These are phyloP conservation scores for Malania oleifera DNA, from an alignment of 164 flowering plant species.

Conservation along the genomic window DNA sequence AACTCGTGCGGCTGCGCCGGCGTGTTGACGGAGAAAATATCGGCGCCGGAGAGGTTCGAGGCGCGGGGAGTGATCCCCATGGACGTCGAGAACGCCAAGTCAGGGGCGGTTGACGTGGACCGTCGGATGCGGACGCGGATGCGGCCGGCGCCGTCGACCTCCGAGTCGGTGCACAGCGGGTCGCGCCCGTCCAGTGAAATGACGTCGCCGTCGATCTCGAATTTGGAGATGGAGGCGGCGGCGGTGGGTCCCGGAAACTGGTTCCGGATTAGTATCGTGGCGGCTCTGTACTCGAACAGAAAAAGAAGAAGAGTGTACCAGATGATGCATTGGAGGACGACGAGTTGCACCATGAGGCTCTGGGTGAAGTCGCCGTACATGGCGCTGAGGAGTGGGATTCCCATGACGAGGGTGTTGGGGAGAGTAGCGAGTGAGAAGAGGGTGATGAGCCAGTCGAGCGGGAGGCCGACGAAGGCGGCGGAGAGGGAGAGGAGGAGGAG, in stretches of 20 bases:
- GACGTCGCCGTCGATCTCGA: slow-evolving; percentile 51
- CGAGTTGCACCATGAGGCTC: slow-evolving; percentile 56
- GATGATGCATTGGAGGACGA: slow-evolving; percentile 60
- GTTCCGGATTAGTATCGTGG: slow-evolving; percentile 30
- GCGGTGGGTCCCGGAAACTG: slow-evolving; percentile 45
- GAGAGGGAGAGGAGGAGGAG: slow-evolving; percentile 33
- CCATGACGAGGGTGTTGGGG: slow-evolving; percentile 64
- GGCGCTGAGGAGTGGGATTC: slow-evolving; percentile 49
- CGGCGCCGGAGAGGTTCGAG: slow-evolving; percentile 54
- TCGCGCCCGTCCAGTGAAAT: slow-evolving; percentile 54
- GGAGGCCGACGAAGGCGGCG: slow-evolving; percentile 23
- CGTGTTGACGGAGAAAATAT: slow-evolving; percentile 48
- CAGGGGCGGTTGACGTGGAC: slow-evolving; percentile 46
- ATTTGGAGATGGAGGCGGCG: slow-evolving; percentile 42
- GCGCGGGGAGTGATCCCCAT: slow-evolving; percentile 47
- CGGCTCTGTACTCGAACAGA: slow-evolving; percentile 53
- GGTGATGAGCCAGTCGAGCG: slow-evolving; percentile 50
- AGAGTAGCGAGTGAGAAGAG: slow-evolving; percentile 47
- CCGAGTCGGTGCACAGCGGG: slow-evolving; percentile 48
- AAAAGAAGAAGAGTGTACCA: slow-evolving; percentile 56
- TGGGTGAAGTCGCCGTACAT: slow-evolving; percentile 56
- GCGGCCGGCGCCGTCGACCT: slow-evolving; percentile 40
- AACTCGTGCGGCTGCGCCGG: slow-evolving; percentile 24
- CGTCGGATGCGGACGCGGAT: slow-evolving; percentile 51
- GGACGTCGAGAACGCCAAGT: slow-evolving; percentile 34